phyloP scores from a whole-genome alignment of 768 basidiomycete species.

The Gloeophyllum trabeum region DNA sequence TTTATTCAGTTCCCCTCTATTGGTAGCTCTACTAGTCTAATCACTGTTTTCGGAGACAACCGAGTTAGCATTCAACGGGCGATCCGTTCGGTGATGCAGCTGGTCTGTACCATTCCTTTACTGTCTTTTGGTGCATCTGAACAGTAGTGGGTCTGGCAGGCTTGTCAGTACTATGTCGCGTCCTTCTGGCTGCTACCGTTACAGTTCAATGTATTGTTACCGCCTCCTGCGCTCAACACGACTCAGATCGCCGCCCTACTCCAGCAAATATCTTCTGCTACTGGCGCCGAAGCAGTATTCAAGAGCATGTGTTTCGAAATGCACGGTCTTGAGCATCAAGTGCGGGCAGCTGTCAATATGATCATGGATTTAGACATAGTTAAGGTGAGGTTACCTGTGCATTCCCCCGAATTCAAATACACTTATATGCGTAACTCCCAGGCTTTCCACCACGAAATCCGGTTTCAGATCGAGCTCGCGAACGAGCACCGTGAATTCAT shows the following conservation, averaged over 20 bases:
- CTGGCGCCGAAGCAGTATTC: slow-evolving; percentile 92
- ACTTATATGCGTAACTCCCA: slow-evolving; percentile 15
- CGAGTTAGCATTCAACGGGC: slow-evolving; percentile 91
- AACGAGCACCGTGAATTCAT: slow-evolving; percentile 99
- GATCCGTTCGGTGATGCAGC: slow-evolving; percentile 86
- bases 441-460: slow-evolving; percentile 94
- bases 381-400: slow-evolving; percentile 52
- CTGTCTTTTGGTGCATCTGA: too few species aligned
- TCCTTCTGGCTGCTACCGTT: slow-evolving; percentile 94
- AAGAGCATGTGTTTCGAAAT: slow-evolving; percentile 97
- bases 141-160: too few species aligned
- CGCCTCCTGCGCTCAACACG: slow-evolving; percentile 70
- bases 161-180: slow-evolving; percentile 93
- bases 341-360: slow-evolving; percentile 74
- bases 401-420: not conserved
- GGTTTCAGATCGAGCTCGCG: slow-evolving; percentile 94
- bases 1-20: slow-evolving; percentile 91
- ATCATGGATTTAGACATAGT: slow-evolving; percentile 87
- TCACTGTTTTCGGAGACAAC: slow-evolving; percentile 90
- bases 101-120: too few species aligned
- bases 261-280: slow-evolving; percentile 76
- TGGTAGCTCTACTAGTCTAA: slow-evolving; percentile 85
- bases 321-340: slow-evolving; percentile 89
- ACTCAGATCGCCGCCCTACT: slow-evolving; percentile 76
- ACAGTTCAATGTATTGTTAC: slow-evolving; percentile 86